Base-by-base conservation (phyloP, 2,329 filamentous ascomycete species). In the Sporothrix euskadiensis region DNA sequence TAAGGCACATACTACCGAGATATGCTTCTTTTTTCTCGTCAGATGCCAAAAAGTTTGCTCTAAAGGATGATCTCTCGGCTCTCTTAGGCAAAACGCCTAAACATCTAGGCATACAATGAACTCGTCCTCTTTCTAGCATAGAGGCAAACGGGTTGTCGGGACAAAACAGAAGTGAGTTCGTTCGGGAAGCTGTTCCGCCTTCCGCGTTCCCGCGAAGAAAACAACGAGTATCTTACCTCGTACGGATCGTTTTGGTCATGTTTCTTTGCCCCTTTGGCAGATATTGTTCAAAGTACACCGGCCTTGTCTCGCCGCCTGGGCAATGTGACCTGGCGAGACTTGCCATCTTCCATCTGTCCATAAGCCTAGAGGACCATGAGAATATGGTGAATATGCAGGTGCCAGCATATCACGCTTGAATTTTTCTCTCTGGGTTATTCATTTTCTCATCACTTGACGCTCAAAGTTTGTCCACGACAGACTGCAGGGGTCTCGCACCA, bases 151-250 rank as follows among this genome's bases (percentile, higher is more conserved):
- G 52, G 22, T 56, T 56, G 52, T 32, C 14, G 19, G 41, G 16
- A 49, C 47, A 69, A 26, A 19, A 54, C 1, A 47, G 9, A 12
- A 22, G 47, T n/a, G 30, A n/a, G n/a, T n/a, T n/a, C 8, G 14
- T 16, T 49, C 44, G 65, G 41, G 44, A 14, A 1, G 26, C 26
- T 30, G 65, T 54, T 54, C 63, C 63, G 63, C 16, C n/a, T 41
- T 41, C 54, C 69, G 52, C 69, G 54, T 47, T 69, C 47, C 66
- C 32, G 66, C 66, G 65, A 69, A 54, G 49, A 54, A 56, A 16
- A 32, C 65, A 52, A 52, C 65, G 65, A 69, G 14, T 3, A 26
- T 7, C 8, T 39, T 22, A 35, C 16, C 26, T 49, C 16, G 10
- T 49, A 35, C 4, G 32, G 32, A 35, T n/a, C 9, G 22, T 26